Percentiles rank a stretch among this genome's conserved stretches.
Conservation (phyloP, 2,329 filamentous ascomycete species). For the Venturia pyrina region DNA sequence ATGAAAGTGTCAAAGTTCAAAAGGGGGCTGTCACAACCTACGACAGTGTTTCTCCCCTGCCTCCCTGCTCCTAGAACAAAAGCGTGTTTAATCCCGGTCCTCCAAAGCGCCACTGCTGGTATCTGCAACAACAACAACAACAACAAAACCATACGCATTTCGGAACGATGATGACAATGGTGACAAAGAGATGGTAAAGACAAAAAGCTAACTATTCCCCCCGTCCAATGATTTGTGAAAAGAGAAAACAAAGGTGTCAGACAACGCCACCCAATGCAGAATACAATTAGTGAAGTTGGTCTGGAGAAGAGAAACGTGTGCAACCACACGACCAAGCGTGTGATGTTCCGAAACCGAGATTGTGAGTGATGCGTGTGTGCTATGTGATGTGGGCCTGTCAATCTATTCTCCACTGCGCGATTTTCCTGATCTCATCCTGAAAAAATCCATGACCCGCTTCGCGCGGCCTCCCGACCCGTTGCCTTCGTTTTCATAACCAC, state of each 20-base stretch:
- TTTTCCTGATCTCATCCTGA: conserved; percentile 70
- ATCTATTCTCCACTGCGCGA: conserved; percentile 36
- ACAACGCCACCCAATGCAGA: conserved; percentile 6
- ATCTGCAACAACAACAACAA: conserved; percentile 1
- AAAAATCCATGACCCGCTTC: conserved; percentile 70
- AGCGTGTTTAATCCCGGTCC: not conserved
- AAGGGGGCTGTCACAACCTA: not conserved
- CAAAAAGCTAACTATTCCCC: not conserved
- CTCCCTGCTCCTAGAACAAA: not conserved
- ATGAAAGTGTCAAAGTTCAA: not conserved
- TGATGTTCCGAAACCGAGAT: not conserved
- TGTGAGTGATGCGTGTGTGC: not conserved
- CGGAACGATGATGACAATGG: not conserved
- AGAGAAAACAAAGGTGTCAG: not conserved
- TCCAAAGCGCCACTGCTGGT: conserved; percentile 1
- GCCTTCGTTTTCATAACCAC: conserved; percentile 7
- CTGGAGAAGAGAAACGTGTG: not conserved
- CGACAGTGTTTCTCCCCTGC: not conserved
- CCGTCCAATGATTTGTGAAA: not conserved
- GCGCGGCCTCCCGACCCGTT: not conserved
- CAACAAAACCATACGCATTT: not conserved
- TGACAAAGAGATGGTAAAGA: not conserved
- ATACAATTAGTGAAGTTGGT: not conserved
- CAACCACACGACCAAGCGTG: not conserved
- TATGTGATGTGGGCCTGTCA: not conserved